Evolutionary conservation across 208 protist species (phyloP).

Genomic region (Trypanosomatidae sp.): DNA sequence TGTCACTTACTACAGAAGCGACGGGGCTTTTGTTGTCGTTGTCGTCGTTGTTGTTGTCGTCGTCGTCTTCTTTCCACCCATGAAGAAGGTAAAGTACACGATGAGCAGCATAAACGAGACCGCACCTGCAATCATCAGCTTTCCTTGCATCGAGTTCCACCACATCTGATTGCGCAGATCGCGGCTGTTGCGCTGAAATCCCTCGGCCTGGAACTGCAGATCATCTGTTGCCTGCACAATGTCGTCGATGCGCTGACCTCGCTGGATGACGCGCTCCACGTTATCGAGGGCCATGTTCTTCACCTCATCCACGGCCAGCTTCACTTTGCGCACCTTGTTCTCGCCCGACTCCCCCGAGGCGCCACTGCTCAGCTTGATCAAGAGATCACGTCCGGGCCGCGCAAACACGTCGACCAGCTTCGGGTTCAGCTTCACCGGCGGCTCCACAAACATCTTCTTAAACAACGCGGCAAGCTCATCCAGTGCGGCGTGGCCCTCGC

Average conservation of each 20-base stretch:
- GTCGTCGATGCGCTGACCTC: slow-evolving; percentile 84
- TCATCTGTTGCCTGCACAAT: slow-evolving; percentile 89
- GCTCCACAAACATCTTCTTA: slow-evolving; percentile 88
- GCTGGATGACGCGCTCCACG: slow-evolving; percentile 79
- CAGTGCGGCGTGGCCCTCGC: slow-evolving; percentile 61
- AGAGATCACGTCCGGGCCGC: slow-evolving; percentile 60
- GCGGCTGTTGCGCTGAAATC: slow-evolving; percentile 85
- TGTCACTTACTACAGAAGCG: too few species aligned
- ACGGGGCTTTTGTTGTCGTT: background rate
- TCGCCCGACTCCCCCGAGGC: slow-evolving; percentile 14
- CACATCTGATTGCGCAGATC: slow-evolving; percentile 84
- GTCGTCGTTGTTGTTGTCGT: background rate
- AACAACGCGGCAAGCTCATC: slow-evolving; percentile 77
- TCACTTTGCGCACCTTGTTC: slow-evolving; percentile 74
- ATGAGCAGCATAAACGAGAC: slow-evolving; percentile 68
- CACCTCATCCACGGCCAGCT: slow-evolving; percentile 77
- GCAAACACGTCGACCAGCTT: slow-evolving; percentile 66
- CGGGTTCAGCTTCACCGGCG: slow-evolving; percentile 50
- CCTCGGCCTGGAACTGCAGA: slow-evolving; percentile 85
- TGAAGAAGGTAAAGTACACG: slow-evolving; percentile 82
- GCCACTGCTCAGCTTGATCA: slow-evolving; percentile 47
- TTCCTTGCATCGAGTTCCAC: slow-evolving; percentile 85
- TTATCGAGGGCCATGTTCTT: slow-evolving; percentile 87
- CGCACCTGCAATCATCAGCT: slow-evolving; percentile 64
- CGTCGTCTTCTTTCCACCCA: slow-evolving; percentile 7